These are phyloP conservation scores for Melanogaster broomeanus DNA, from an alignment of 768 basidiomycete genomes.

Conservation along the genomic window DNA sequence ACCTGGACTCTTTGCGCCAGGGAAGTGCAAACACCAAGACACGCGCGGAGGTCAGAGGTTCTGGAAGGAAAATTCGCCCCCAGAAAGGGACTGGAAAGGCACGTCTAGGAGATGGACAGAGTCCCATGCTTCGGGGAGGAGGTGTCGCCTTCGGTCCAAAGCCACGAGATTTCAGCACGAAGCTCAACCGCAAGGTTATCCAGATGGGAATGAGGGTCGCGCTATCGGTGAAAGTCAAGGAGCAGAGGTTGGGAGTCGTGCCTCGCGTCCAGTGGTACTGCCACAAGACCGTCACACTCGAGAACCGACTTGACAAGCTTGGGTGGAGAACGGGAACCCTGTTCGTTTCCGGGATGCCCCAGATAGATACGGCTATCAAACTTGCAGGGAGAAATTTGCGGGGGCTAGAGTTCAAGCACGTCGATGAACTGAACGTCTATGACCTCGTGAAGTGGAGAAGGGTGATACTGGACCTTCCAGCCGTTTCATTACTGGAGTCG, in stretches of 20 bases:
- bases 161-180: constrained; percentile 89
- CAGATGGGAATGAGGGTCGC: constrained; percentile 93
- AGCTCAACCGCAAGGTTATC: constrained; percentile 89
- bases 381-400: constrained; percentile 72
- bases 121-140: constrained; percentile 87
- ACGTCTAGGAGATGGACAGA: constrained; percentile 86
- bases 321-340: constrained; percentile 70
- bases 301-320: constrained; percentile 59
- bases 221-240: constrained; percentile 78
- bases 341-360: constrained; percentile 68
- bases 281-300: constrained; percentile 70
- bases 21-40: constrained; percentile 92
- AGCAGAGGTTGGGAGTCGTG: constrained; percentile 75
- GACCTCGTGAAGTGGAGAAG: constrained; percentile 84
- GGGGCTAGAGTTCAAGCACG: constrained; percentile 62
- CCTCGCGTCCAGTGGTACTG: constrained; percentile 69
- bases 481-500: constrained; percentile 77
- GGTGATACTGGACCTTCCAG: constrained; percentile 77
- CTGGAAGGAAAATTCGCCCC: constrained; percentile 82
- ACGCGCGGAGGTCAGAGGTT: constrained; percentile 86
- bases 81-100: constrained; percentile 94
- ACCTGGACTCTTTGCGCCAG: constrained; percentile 87
- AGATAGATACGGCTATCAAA: constrained; percentile 54
- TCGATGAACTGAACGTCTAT: constrained; percentile 73
- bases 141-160: constrained; percentile 92